Conservation (phyloP, 2,329 filamentous ascomycete species). For the Clonostachys sp. region DNA sequence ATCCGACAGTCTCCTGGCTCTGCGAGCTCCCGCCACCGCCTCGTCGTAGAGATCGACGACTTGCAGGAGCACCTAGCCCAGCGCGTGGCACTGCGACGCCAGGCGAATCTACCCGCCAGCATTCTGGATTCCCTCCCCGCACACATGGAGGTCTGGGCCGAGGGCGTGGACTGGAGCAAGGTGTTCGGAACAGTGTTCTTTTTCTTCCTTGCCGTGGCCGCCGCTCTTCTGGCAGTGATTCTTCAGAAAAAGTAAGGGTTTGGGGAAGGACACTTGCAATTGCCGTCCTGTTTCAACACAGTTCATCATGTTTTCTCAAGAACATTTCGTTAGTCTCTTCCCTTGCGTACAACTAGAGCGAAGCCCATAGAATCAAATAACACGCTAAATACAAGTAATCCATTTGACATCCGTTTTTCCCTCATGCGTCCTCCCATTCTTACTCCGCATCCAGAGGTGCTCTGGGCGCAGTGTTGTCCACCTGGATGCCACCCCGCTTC, state of each 20-base stretch:
- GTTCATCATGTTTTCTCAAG: no score
- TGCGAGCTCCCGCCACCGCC: slow-evolving; percentile 5
- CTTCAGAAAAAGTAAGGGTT: not conserved
- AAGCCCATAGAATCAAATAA: no score
- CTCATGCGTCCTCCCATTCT: not conserved
- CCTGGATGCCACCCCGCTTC: slow-evolving; percentile 85
- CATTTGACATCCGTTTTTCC: no score
- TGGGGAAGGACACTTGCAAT: no score
- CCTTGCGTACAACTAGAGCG: no score
- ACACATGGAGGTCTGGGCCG: not conserved
- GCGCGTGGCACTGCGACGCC: not conserved
- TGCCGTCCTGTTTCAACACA: no score
- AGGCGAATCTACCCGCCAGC: not conserved
- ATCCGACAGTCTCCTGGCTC: slow-evolving; percentile 10
- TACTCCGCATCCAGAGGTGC: slow-evolving; percentile 76
- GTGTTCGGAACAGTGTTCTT: not conserved
- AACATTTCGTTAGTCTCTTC: no score
- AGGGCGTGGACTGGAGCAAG: not conserved
- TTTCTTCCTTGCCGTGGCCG: not conserved
- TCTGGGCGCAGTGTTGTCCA: slow-evolving; percentile 72
- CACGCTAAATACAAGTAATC: no score
- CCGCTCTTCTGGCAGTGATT: not conserved
- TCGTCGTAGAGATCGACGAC: slow-evolving; percentile 16
- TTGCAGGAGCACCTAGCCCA: slow-evolving; percentile 10
- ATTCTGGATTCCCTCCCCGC: not conserved